Evolutionary conservation across 345 rosid species (phyloP).

Genomic region (Citrus trifoliata): DNA sequence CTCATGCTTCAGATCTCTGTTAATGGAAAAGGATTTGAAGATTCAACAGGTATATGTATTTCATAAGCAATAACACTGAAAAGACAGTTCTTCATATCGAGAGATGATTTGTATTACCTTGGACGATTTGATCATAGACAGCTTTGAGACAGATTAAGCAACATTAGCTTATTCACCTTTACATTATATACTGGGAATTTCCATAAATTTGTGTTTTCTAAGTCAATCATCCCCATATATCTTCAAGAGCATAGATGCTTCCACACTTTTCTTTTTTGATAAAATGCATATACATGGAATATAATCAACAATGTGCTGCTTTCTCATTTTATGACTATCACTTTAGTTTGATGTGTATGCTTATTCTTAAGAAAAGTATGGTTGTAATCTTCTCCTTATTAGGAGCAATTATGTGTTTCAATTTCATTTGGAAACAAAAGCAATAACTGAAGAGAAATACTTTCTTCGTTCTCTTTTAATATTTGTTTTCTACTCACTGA

Average conservation of each 20-base stretch:
- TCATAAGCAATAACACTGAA: background rate
- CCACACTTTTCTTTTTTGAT: background rate
- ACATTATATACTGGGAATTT: background rate
- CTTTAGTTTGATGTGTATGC: too few species aligned
- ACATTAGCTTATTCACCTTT: background rate
- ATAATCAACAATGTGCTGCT: background rate
- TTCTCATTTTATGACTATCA: too few species aligned
- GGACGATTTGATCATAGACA: background rate
- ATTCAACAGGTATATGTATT: conserved; percentile 63
- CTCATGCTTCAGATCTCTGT: conserved; percentile 53
- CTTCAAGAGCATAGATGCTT: background rate
- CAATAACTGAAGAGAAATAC: background rate
- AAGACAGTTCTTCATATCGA: background rate
- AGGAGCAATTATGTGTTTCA: background rate
- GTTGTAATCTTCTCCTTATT: background rate
- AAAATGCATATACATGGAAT: background rate
- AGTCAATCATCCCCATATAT: background rate
- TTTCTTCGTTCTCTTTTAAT: background rate
- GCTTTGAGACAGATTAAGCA: background rate
- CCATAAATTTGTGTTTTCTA: background rate
- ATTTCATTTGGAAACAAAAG: too few species aligned
- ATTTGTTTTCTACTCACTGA: background rate
- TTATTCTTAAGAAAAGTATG: background rate
- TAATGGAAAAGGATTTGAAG: conserved; percentile 67
- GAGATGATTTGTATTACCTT: background rate